These are phyloP conservation scores for Tagetes erecta DNA, from an alignment of 129 eudicot genomes.

Conservation along the genomic window DNA sequence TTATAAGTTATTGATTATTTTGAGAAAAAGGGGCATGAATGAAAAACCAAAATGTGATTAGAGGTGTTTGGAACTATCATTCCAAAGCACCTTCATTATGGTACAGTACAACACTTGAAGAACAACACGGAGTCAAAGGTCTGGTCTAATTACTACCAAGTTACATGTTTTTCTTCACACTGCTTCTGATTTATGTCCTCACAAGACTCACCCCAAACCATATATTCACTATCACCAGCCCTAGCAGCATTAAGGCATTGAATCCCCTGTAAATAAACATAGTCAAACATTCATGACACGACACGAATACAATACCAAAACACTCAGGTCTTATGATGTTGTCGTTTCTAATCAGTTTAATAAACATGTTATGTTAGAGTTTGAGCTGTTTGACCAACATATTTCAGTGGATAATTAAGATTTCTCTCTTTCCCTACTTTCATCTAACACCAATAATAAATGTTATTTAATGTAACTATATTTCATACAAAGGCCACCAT, in stretches of 20 bases:
- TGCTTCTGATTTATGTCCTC: conserved; percentile 31
- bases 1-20: not conserved
- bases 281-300: not conserved
- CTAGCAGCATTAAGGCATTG: conserved; percentile 41
- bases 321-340: not conserved
- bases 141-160: not conserved
- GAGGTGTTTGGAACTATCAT: not conserved
- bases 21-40: not conserved
- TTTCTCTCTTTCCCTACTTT: not conserved
- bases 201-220: conserved; percentile 54
- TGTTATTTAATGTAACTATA: conserved; percentile 1
- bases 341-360: not conserved
- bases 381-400: not conserved
- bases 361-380: not conserved
- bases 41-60: not conserved
- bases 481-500: not conserved
- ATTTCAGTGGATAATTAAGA: not conserved
- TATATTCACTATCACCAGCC: conserved; percentile 55
- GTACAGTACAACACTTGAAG: not conserved
- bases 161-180: conserved; percentile 4
- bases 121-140: conserved; percentile 6
- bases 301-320: not conserved
- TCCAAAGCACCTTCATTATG: not conserved
- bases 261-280: conserved; percentile 51
- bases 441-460: not conserved